Percentiles rank a stretch among this genome's conserved stretches.
phyloP scores from a whole-genome alignment of 257 asterid genomes.

The Prunella vulgaris region DNA sequence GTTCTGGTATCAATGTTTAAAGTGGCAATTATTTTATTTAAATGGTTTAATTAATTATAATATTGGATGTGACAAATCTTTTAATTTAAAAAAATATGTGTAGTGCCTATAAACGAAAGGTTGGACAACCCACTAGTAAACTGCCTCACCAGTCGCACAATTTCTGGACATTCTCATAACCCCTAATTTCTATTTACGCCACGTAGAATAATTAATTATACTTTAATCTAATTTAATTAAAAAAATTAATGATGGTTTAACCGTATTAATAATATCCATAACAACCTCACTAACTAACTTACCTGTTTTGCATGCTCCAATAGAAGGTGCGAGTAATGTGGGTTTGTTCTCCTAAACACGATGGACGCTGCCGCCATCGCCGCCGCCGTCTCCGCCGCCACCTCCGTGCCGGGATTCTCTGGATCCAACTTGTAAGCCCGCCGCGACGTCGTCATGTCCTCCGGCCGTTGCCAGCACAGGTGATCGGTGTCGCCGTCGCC shows the following conservation, averaged over 20 bases:
- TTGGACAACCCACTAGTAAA: constrained; percentile 15
- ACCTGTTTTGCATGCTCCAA: constrained; percentile 67
- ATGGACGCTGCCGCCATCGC: constrained; percentile 70
- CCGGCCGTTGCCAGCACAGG: constrained; percentile 73
- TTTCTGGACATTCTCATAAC: constrained; percentile 1
- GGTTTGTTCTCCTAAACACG: constrained; percentile 56
- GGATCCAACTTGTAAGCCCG: constrained; percentile 61
- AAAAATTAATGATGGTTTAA: constrained; percentile 3
- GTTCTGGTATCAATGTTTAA: neutral
- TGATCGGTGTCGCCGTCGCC: constrained; percentile 79
- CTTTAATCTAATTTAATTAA: neutral
- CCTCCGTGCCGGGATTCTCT: constrained; percentile 59
- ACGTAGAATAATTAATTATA: neutral
- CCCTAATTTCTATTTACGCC: constrained; percentile 2
- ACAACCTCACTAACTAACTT: constrained; percentile 40
- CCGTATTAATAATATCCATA: constrained; percentile 18
- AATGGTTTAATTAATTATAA: neutral
- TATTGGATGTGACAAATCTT: neutral
- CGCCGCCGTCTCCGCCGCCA: constrained; percentile 67
- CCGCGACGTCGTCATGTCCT: constrained; percentile 72
- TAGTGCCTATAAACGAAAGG: neutral
- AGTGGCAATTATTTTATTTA: neutral
- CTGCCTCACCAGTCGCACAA: constrained; percentile 4
- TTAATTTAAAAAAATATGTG: neutral
- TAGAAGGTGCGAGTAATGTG: constrained; percentile 61